phyloP scores from a whole-genome alignment of 352 stramenopile genomes.

The Blastocystis sp. region DNA sequence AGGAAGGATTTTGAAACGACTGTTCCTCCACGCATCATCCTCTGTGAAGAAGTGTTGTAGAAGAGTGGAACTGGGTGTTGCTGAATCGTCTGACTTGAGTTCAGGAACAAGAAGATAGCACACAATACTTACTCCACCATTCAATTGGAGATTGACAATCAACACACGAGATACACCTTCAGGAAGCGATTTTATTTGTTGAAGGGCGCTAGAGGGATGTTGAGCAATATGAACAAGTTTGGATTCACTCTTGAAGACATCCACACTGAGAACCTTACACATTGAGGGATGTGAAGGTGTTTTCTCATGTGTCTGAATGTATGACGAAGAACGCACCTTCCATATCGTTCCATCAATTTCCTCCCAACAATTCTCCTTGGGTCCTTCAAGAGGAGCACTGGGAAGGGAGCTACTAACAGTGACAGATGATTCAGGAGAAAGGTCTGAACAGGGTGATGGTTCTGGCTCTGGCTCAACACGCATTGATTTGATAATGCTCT shows the following conservation, averaged over 20 bases:
- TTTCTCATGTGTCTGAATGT: slow-evolving; percentile 21
- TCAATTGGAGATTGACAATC: slow-evolving; percentile 33
- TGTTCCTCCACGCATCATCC: slow-evolving; percentile 33
- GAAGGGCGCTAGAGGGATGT: background rate
- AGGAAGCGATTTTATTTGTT: background rate
- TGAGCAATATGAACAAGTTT: slow-evolving; percentile 10
- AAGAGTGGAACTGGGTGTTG: background rate
- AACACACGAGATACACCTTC: background rate
- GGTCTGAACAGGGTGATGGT: background rate
- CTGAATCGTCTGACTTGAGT: background rate
- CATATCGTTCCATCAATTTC: slow-evolving; percentile 47
- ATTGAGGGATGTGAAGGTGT: background rate
- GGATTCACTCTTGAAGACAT: slow-evolving; percentile 8
- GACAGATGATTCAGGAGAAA: background rate
- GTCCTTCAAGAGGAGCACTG: background rate
- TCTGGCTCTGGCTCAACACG: background rate
- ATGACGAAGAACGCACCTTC: slow-evolving; percentile 37
- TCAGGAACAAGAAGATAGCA: slow-evolving; percentile 16
- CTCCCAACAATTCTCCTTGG: slow-evolving; percentile 35
- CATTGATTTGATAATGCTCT: background rate
- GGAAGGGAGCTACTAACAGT: slow-evolving; percentile 19
- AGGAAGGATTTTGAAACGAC: slow-evolving; percentile 50
- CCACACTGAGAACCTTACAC: slow-evolving; percentile 22
- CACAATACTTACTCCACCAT: slow-evolving; percentile 15
- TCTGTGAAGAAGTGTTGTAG: slow-evolving; percentile 19